Conservation (phyloP, 129 eudicot genomes). For the Flaveria trinervia region DNA sequence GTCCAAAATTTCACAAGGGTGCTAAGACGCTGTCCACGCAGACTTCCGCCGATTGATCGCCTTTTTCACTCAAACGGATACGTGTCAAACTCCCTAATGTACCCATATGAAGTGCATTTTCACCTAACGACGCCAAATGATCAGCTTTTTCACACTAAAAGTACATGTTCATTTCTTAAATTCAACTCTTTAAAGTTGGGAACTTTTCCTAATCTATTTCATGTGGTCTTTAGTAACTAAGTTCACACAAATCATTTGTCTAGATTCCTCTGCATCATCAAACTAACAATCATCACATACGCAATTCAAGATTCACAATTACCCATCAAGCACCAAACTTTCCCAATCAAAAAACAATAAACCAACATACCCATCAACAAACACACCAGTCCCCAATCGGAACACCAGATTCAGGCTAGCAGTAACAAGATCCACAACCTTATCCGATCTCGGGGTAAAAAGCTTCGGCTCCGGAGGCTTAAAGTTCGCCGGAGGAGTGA, state of each 20-base stretch:
- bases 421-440: constrained; percentile 52
- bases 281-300: neutral
- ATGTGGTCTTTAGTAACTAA: neutral
- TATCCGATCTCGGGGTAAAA: constrained; percentile 57
- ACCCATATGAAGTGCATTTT: too few relatives aligned
- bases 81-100: too few relatives aligned
- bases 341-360: neutral
- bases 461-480: constrained; percentile 66
- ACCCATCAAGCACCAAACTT: neutral
- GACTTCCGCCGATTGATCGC: too few relatives aligned
- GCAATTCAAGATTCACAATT: neutral
- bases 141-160: too few relatives aligned
- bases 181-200: too few relatives aligned
- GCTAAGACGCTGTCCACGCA: too few relatives aligned
- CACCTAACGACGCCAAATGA: too few relatives aligned
- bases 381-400: constrained; percentile 64
- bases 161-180: too few relatives aligned
- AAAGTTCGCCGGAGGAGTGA: constrained; percentile 67
- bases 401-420: constrained; percentile 69
- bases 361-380: constrained; percentile 54
- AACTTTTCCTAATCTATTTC: too few relatives aligned
- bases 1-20: too few relatives aligned
- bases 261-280: neutral
- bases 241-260: neutral
- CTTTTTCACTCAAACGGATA: too few relatives aligned